Conservation (phyloP, 225 moss, liverwort and hornwort species). For the Asterella californica region DNA sequence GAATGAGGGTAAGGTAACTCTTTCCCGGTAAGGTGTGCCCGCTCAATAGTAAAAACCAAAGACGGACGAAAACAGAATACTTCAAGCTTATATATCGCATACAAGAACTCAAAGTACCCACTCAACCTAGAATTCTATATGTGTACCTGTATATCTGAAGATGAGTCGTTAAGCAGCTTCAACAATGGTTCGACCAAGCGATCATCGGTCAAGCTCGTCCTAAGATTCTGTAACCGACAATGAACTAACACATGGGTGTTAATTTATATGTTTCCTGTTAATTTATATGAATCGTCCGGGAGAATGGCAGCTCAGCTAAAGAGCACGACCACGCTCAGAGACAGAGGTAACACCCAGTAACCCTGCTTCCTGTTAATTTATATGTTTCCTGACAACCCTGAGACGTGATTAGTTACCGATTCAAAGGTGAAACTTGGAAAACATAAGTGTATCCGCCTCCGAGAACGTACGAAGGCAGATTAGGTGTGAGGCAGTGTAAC, state of each 20-base stretch:
- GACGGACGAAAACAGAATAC: background rate
- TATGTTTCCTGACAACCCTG: background rate
- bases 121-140: background rate
- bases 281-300: no score
- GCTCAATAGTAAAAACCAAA: background rate
- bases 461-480: background rate
- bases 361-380: no score
- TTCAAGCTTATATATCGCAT: background rate
- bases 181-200: conserved; percentile 70
- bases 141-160: conserved; percentile 74
- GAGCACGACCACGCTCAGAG: no score
- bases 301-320: no score
- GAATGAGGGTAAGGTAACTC: background rate
- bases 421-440: background rate
- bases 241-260: background rate
- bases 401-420: background rate
- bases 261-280: no score
- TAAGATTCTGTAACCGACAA: conserved; percentile 61
- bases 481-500: no score
- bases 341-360: no score
- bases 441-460: background rate
- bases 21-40: background rate
- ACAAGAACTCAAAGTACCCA: background rate
- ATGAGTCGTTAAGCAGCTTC: conserved; percentile 75
- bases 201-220: conserved; percentile 74